Percentiles rank a stretch among this genome's conserved stretches.
Evolutionary conservation across 2,329 filamentous ascomycete genomes (phyloP).

Genomic region (Mycosphaerella arachidis): DNA sequence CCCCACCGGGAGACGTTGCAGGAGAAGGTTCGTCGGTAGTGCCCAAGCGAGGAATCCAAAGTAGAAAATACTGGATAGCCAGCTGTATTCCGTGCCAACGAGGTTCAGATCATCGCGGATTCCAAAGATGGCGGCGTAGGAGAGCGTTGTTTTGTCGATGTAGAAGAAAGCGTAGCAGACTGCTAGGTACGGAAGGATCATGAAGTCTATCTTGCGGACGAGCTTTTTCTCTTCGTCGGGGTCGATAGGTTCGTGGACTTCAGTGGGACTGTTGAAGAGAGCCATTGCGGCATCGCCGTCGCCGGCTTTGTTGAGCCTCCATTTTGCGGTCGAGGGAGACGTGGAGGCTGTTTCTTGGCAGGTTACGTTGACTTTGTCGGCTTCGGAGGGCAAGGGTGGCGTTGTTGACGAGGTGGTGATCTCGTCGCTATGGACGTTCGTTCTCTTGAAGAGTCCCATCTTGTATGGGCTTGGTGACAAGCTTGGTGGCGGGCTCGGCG

Average conservation of each 20-base stretch:
- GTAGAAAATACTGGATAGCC: constrained; percentile 49
- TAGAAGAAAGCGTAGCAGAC: constrained; percentile 38
- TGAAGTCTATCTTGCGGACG: constrained; percentile 54
- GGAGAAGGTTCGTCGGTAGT: constrained; percentile 51
- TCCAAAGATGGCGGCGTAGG: constrained; percentile 62
- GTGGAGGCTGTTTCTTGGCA: constrained; percentile 12
- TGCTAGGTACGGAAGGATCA: constrained; percentile 51
- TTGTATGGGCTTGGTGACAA: not conserved
- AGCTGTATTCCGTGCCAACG: constrained; percentile 55
- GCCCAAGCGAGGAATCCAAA: constrained; percentile 54
- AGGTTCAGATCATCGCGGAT: constrained; percentile 56
- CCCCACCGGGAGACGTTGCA: constrained; percentile 50
- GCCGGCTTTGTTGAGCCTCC: constrained; percentile 27
- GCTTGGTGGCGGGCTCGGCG: not conserved
- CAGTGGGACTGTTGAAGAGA: constrained; percentile 43
- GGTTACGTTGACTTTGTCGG: constrained; percentile 9
- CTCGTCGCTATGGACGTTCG: constrained; percentile 10
- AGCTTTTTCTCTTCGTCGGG: constrained; percentile 45
- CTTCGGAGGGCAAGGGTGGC: not conserved
- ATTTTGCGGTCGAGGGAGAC: constrained; percentile 15
- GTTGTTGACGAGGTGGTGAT: constrained; percentile 13
- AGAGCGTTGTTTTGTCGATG: constrained; percentile 51
- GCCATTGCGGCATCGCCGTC: constrained; percentile 47
- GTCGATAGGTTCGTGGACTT: constrained; percentile 44
- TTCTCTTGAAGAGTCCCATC: constrained; percentile 22